Conservation (phyloP, 1,284 basidiomycete species). For the Tilletia horrida region DNA sequence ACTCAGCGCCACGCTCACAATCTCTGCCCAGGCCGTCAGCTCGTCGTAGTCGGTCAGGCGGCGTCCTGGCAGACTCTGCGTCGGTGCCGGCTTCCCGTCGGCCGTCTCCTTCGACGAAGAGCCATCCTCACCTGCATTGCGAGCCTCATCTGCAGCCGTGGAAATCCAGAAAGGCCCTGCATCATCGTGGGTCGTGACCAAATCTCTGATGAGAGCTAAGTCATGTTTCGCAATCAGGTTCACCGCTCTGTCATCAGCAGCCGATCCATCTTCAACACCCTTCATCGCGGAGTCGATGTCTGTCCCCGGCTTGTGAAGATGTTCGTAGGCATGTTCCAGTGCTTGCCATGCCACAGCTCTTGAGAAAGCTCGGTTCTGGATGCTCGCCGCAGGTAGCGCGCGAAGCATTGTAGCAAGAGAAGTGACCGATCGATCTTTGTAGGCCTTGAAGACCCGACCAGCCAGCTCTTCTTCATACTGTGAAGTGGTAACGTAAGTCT, state of each 20-base stretch:
- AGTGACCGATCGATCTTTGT: neutral
- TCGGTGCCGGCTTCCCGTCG: neutral
- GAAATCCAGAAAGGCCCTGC: constrained; percentile 12
- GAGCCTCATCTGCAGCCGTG: neutral
- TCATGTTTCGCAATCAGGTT: neutral
- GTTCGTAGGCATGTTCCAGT: neutral
- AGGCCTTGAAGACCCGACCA: neutral
- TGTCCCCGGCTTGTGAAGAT: neutral
- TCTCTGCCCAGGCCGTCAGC: constrained; percentile 2
- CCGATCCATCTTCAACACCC: too few relatives aligned
- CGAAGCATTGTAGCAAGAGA: constrained; percentile 3
- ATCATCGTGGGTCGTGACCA: neutral
- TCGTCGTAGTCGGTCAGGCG: constrained; percentile 4
- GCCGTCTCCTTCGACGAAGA: neutral
- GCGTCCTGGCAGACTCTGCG: neutral
- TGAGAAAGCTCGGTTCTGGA: neutral
- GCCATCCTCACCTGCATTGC: neutral
- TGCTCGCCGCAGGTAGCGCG: neutral
- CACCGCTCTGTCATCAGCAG: too few relatives aligned
- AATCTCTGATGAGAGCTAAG: neutral
- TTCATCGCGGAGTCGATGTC: neutral
- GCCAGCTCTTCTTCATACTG: neutral
- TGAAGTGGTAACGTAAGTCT: neutral
- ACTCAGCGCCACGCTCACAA: constrained; percentile 1
- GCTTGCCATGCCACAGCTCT: neutral